Evolutionary conservation across 2,329 filamentous ascomycete species (phyloP).

Genomic region (Aspergillus terreus): DNA sequence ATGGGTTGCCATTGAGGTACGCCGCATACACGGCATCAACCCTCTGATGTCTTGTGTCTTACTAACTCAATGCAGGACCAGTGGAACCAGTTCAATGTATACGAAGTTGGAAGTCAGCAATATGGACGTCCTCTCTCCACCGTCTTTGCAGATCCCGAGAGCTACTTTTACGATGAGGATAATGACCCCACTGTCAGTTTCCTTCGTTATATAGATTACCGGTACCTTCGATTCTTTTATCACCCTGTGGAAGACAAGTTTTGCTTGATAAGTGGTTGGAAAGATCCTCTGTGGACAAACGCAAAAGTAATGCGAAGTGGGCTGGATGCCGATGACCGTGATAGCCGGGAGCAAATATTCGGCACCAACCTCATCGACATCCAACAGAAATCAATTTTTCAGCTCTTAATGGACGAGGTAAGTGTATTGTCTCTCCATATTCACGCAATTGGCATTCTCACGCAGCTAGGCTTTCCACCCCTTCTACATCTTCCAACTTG

Average conservation of each 20-base stretch:
- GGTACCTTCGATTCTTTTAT: slow-evolving; percentile 90
- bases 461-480: slow-evolving; percentile 74
- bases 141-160: slow-evolving; percentile 51
- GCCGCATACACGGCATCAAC: slow-evolving; percentile 18
- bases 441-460: slow-evolving; percentile 7
- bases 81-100: slow-evolving; percentile 87
- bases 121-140: slow-evolving; percentile 64
- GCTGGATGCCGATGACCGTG: slow-evolving; percentile 84
- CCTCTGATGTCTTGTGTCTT: not conserved
- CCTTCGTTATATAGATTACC: slow-evolving; percentile 79
- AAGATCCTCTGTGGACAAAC: slow-evolving; percentile 84
- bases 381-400: slow-evolving; percentile 76
- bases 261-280: slow-evolving; percentile 82
- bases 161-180: slow-evolving; percentile 61
- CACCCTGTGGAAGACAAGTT: slow-evolving; percentile 89
- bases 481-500: slow-evolving; percentile 97
- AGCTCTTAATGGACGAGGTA: slow-evolving; percentile 86
- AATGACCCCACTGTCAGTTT: slow-evolving; percentile 71
- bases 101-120: slow-evolving; percentile 58
- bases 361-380: slow-evolving; percentile 90
- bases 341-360: slow-evolving; percentile 78
- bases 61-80: slow-evolving; percentile 61
- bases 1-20: slow-evolving; percentile 87
- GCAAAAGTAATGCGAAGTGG: slow-evolving; percentile 71
- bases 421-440: slow-evolving; percentile 12